These are phyloP conservation scores for Fusarium sublunatum DNA, from an alignment of 2,329 filamentous ascomycete species.

Conservation along the genomic window DNA sequence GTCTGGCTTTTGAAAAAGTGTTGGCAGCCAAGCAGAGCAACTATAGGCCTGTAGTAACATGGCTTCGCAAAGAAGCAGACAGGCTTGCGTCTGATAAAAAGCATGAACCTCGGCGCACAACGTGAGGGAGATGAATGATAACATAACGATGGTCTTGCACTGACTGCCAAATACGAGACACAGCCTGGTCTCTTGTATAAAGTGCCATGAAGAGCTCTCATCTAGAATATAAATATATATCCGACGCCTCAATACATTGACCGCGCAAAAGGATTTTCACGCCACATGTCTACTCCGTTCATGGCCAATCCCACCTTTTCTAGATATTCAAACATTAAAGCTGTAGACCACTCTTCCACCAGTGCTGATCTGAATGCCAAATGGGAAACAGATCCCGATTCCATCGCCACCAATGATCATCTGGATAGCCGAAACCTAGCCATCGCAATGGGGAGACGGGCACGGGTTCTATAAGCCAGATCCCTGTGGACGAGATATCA, in stretches of 20 bases:
- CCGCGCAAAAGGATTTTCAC: background rate
- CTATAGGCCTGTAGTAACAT: slow-evolving; percentile 72
- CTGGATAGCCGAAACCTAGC: slow-evolving; percentile 70
- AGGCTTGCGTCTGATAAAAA: slow-evolving; percentile 47
- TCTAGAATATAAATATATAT: slow-evolving; percentile 7
- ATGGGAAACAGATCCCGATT: slow-evolving; percentile 61
- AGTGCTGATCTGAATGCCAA: slow-evolving; percentile 70
- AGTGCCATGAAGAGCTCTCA: background rate
- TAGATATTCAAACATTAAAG: slow-evolving; percentile 38
- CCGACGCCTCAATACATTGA: background rate
- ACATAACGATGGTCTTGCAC: background rate
- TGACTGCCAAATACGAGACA: background rate
- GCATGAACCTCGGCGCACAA: background rate
- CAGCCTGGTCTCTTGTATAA: background rate
- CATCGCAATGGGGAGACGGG: slow-evolving; percentile 77
- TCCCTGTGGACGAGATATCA: slow-evolving; percentile 77
- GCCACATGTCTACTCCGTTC: background rate
- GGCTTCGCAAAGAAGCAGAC: slow-evolving; percentile 67
- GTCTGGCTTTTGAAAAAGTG: slow-evolving; percentile 75
- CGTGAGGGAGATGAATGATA: background rate
- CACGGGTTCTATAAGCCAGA: slow-evolving; percentile 87
- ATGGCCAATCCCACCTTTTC: background rate
- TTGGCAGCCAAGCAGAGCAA: slow-evolving; percentile 77
- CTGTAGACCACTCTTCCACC: slow-evolving; percentile 64
- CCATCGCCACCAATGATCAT: slow-evolving; percentile 77